Conservation (phyloP, 352 stramenopile genomes). For the Globisporangium spinosum region DNA sequence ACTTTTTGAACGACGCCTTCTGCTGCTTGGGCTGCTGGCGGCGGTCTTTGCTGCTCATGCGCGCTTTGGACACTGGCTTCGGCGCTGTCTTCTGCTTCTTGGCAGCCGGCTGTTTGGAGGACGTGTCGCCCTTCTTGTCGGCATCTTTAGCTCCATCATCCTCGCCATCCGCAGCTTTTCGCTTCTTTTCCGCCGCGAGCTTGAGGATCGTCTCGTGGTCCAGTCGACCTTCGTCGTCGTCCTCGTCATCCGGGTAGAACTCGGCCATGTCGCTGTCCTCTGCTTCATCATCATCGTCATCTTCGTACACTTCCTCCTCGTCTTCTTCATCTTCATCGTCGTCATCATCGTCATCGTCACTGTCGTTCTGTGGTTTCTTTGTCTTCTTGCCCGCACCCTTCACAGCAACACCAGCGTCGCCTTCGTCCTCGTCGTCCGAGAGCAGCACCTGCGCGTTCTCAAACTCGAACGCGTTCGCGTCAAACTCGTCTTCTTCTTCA, state of each 20-base stretch:
- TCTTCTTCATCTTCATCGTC: slow-evolving; percentile 23
- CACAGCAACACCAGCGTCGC: slow-evolving; percentile 29
- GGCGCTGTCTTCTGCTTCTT: slow-evolving; percentile 22
- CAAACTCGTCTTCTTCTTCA: slow-evolving; percentile 45
- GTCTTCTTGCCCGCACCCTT: slow-evolving; percentile 10
- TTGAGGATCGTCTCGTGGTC: slow-evolving; percentile 20
- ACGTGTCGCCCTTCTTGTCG: background rate
- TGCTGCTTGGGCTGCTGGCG: slow-evolving; percentile 16
- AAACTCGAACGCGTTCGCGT: slow-evolving; percentile 82
- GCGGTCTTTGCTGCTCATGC: slow-evolving; percentile 22
- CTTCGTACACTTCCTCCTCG: slow-evolving; percentile 20
- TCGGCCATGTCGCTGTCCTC: slow-evolving; percentile 54
- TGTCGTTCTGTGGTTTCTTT: slow-evolving; percentile 17
- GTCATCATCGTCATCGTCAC: slow-evolving; percentile 16
- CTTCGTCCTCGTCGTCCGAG: slow-evolving; percentile 68
- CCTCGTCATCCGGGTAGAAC: slow-evolving; percentile 56
- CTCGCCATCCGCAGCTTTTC: slow-evolving; percentile 10
- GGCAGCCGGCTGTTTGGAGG: background rate
- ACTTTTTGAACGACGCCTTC: slow-evolving; percentile 16
- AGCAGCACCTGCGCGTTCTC: slow-evolving; percentile 71
- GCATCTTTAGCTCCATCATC: background rate
- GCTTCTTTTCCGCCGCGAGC: slow-evolving; percentile 16
- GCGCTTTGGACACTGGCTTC: slow-evolving; percentile 7
- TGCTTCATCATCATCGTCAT: slow-evolving; percentile 19
- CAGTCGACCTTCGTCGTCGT: slow-evolving; percentile 30